Evolutionary conservation across 139 green algal genomes (phyloP).

Genomic region (Micractinium conductrix): DNA sequence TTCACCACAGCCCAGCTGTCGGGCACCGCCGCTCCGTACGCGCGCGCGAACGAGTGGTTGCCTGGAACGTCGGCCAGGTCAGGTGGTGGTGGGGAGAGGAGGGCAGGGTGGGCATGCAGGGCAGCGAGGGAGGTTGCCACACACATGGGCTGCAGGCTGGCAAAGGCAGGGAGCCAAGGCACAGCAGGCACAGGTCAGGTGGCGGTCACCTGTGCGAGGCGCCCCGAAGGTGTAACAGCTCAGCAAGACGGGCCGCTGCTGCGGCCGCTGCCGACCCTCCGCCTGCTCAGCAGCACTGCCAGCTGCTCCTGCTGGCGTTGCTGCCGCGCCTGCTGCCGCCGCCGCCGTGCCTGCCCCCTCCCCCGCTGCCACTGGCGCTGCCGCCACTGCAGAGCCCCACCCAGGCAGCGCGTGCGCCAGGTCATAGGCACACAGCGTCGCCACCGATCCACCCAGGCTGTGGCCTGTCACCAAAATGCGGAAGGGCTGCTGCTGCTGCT

Average conservation of each 20-base stretch:
- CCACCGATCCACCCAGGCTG: conserved; percentile 10
- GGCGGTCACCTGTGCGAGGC: too few relatives aligned
- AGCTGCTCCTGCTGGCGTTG: background rate
- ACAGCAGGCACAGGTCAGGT: too few relatives aligned
- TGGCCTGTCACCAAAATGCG: background rate
- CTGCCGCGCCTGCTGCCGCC: background rate
- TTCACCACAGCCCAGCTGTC: conserved; percentile 12
- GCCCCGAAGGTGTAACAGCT: conserved; percentile 5
- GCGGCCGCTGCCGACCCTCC: background rate
- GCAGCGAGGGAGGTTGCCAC: too few relatives aligned
- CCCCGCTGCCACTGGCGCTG: background rate
- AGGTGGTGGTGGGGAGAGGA: too few relatives aligned
- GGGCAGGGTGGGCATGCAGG: too few relatives aligned
- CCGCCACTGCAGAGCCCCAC: background rate
- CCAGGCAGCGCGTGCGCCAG: background rate
- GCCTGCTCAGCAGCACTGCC: too few relatives aligned
- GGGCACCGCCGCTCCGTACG: background rate
- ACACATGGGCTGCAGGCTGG: too few relatives aligned
- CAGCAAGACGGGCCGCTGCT: background rate
- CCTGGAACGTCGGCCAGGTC: background rate
- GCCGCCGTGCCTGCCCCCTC: background rate
- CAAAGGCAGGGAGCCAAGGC: too few relatives aligned
- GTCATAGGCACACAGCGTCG: background rate
- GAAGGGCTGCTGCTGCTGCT: background rate
- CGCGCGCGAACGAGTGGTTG: conserved; percentile 8